Evolutionary conservation across 2,329 filamentous ascomycete species (phyloP), one percentile per base, ranked within the genome.

Genomic region (Colletotrichum cordylinicola): DNA sequence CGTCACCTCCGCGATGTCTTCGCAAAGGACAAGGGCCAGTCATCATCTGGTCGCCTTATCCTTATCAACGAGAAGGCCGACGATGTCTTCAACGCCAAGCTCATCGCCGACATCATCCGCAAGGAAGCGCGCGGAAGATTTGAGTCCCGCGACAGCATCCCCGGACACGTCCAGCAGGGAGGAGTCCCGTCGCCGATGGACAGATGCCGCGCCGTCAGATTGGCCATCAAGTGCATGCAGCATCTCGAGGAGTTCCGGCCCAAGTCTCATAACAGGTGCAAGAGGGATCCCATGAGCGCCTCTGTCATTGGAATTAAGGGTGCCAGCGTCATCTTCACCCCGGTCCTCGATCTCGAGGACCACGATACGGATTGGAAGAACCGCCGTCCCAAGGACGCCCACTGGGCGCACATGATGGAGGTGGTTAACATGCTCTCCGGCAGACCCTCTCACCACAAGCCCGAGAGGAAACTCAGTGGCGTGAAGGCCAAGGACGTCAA

Each of bases 31-130:
- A 93, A 93, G 81, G 97, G 97, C 74, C 94, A 97, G 84, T 95
- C 94, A 64, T 93, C 96, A 70, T 96, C 96, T 1, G 97, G 97
- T 43, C 96, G 98, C 79, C 91, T 98, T 77, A 98, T 99, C 78
- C 92, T 99, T n/a, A 93, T 98, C 83, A 98, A 98, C 85, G 97
- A 99, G 85, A 96, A 96, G 85, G 94, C 97, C 8, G 98, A 95
- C 81, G 93, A 91, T 81, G 96, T 96, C 18, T 98, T 98, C 89
- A 95, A 91, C 66, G 98, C 97, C 21, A 96, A 98, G 84, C 91
- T 98, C 74, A 96, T 99, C 81, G 96, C 96, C 39, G 94, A 96
- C 82, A 98, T 98, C 86, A 98, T 99, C 86, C 94, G 94, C 74
- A 96, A 98, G 79, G 97, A 98, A 85, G 95, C 96, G 10, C 93